A percentile compares a stretch with the other conserved stretches of the same genome.
Conservation (phyloP, 148 eudicot genomes). For the Selenicereus undatus region DNA sequence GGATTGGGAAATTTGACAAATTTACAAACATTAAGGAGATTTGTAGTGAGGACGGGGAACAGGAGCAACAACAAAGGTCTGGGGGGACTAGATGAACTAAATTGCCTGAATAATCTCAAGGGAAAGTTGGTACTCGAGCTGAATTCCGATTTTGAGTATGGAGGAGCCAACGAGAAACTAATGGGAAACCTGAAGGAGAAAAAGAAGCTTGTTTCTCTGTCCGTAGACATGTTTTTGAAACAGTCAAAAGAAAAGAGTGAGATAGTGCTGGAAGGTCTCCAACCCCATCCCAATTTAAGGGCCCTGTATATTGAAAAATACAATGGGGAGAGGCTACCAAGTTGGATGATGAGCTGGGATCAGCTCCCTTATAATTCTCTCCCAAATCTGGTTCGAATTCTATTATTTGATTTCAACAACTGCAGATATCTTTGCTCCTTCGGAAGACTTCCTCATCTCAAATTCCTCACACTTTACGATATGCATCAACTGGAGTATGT, state of each 20-base stretch:
- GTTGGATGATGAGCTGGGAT: neutral
- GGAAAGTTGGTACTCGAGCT: neutral
- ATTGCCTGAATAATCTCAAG: neutral
- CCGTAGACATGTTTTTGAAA: neutral
- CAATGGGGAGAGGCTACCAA: neutral
- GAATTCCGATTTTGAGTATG: neutral
- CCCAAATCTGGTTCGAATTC: neutral
- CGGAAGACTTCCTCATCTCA: neutral
- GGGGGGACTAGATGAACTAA: neutral
- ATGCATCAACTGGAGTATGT: neutral
- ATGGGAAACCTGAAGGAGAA: neutral
- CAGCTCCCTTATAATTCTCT: too few relatives aligned
- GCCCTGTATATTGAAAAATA: fast-evolving
- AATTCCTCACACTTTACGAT: neutral
- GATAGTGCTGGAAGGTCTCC: neutral
- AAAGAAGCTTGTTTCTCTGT: neutral
- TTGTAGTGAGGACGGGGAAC: neutral
- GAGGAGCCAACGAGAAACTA: neutral
- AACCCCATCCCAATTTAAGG: neutral
- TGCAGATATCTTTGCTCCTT: neutral
- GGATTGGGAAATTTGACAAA: neutral
- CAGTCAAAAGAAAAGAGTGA: neutral
- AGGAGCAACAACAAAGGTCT: neutral
- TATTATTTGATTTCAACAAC: too few relatives aligned
- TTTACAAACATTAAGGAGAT: neutral